Evolutionary conservation across 495 filamentous ascomycete genomes (phyloP).

Genomic region (Pyronema domesticum): DNA sequence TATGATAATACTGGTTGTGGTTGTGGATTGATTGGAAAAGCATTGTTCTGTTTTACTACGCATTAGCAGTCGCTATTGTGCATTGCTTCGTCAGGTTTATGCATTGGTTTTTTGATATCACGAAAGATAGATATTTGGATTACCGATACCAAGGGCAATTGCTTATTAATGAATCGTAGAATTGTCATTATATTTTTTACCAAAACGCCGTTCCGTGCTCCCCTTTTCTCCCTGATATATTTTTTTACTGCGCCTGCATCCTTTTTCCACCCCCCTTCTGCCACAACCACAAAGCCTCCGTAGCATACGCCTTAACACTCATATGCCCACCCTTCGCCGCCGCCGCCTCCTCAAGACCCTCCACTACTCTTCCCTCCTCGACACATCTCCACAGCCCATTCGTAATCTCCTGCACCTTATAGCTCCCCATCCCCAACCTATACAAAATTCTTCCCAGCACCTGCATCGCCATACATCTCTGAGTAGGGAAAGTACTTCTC

Average conservation of each 20-base stretch:
- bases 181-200: background rate
- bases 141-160: background rate
- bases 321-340: slow-evolving; percentile 35
- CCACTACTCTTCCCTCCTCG: slow-evolving; percentile 57
- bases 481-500: slow-evolving; percentile 62
- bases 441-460: slow-evolving; percentile 74
- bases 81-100: background rate
- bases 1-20: background rate
- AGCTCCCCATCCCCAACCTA: slow-evolving; percentile 61
- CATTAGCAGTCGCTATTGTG: too few species aligned
- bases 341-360: slow-evolving; percentile 52
- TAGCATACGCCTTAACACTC: slow-evolving; percentile 60
- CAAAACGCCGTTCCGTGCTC: background rate
- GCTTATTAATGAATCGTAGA: background rate
- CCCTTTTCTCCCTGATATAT: background rate
- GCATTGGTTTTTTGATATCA: background rate
- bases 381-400: slow-evolving; percentile 57
- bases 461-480: slow-evolving; percentile 83
- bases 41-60: too few species aligned
- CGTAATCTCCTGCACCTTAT: slow-evolving; percentile 42
- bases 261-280: slow-evolving; percentile 23
- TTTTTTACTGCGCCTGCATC: slow-evolving; percentile 16
- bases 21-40: background rate
- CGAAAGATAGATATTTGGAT: background rate
- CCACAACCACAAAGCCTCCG: slow-evolving; percentile 71